These are phyloP conservation scores for Lentinula raphanica DNA, from an alignment of 768 basidiomycete species.

Conservation along the genomic window DNA sequence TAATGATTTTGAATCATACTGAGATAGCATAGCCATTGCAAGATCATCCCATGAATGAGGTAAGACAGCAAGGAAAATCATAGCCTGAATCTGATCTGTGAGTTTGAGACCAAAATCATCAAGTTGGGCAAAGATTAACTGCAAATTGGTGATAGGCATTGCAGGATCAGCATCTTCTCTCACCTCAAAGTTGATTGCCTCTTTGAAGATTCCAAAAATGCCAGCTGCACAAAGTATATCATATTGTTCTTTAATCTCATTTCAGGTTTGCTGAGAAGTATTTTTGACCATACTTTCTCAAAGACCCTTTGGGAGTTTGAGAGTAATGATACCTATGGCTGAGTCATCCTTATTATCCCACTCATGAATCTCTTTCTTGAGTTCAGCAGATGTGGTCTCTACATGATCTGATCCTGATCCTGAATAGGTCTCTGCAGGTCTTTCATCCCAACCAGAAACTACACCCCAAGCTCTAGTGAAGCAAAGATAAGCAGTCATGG, in stretches of 20 bases:
- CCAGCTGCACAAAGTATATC: not conserved
- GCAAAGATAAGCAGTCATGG: not conserved
- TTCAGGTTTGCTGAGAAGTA: not conserved
- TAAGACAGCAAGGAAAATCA: not conserved
- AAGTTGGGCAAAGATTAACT: not conserved
- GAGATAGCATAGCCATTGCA: not conserved
- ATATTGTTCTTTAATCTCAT: not conserved
- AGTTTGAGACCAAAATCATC: not conserved
- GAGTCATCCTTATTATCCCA: not conserved
- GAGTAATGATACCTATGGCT: not conserved
- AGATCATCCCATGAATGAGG: not conserved
- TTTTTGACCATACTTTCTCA: not conserved
- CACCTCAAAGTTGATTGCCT: not conserved
- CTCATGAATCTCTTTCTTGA: not conserved
- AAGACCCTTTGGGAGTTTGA: not conserved
- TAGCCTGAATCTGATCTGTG: not conserved
- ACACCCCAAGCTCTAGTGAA: not conserved
- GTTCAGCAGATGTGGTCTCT: not conserved
- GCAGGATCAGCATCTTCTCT: not conserved
- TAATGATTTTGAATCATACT: not conserved
- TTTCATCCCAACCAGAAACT: not conserved
- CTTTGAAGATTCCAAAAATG: not conserved
- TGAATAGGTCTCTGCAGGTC: not conserved
- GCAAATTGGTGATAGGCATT: not conserved
- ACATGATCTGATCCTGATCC: not conserved